Evolutionary conservation across 192 early-diverging fungal genomes (phyloP).

Genomic region (Backusella psychrophila): DNA sequence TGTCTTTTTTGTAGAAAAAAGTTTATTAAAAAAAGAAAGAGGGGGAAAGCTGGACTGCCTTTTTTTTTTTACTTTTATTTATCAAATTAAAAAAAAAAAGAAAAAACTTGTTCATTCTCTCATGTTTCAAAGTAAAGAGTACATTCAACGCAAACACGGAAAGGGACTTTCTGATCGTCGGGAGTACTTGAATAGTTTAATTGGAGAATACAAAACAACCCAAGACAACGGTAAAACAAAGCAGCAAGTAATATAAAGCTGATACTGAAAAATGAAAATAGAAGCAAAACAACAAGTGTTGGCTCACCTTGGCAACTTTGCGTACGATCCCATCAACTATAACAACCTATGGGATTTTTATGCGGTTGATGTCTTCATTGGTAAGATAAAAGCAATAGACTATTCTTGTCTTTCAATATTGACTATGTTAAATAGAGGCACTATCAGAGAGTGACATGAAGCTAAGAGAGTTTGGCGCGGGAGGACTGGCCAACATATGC

Average conservation of each 20-base stretch:
- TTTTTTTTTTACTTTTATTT: neutral
- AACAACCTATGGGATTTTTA: conserved; percentile 39
- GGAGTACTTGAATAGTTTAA: conserved; percentile 21
- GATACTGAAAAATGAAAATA: neutral
- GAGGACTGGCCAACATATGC: conserved; percentile 33
- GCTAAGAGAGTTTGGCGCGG: conserved; percentile 24
- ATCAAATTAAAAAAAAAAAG: neutral
- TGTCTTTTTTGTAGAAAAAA: neutral
- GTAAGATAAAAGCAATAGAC: conserved; percentile 2
- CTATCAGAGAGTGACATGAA: neutral
- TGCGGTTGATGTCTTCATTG: conserved; percentile 40
- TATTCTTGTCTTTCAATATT: neutral
- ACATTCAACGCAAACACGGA: conserved; percentile 24
- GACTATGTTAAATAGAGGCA: neutral
- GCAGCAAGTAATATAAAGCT: no score
- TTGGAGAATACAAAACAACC: conserved; percentile 19
- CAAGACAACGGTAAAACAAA: conserved; percentile 10
- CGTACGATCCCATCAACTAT: conserved; percentile 56
- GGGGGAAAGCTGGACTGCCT: neutral
- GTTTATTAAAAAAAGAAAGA: neutral
- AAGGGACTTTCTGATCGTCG: conserved; percentile 8
- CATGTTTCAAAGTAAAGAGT: conserved; percentile 29
- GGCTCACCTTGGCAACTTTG: conserved; percentile 50
- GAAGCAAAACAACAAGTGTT: conserved; percentile 35
- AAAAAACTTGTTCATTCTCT: neutral